Evolutionary conservation across 345 rosid species (phyloP).

Genomic region (Corchorus olitorius): DNA sequence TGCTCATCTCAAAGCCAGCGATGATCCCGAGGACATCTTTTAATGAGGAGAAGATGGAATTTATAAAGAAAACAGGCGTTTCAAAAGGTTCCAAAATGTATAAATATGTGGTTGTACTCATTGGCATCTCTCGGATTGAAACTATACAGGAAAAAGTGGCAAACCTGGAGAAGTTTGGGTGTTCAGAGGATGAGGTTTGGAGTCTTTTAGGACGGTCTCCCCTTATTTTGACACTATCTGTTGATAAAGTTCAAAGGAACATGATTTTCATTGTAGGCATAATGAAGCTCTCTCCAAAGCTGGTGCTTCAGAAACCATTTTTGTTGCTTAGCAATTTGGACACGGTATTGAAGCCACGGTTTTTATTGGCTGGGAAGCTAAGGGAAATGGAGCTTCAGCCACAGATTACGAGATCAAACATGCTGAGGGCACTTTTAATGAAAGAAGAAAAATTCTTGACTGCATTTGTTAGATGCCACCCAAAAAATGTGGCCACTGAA

Average conservation of each 20-base stretch:
- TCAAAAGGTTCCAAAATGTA: constrained; percentile 63
- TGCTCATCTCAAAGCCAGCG: constrained; percentile 73
- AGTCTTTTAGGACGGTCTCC: constrained; percentile 61
- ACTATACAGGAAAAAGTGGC: constrained; percentile 67
- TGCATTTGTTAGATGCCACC: constrained; percentile 62
- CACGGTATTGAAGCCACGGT: constrained; percentile 59
- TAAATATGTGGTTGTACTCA: constrained; percentile 58
- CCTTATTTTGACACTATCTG: constrained; percentile 55
- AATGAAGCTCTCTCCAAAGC: constrained; percentile 59
- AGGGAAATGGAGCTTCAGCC: constrained; percentile 64
- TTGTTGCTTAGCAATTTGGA: constrained; percentile 64
- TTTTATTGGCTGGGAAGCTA: constrained; percentile 52
- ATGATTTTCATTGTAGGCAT: constrained; percentile 74
- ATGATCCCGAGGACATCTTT: constrained; percentile 71
- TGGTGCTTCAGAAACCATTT: constrained; percentile 53
- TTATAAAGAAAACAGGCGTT: constrained; percentile 56
- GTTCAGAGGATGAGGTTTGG: constrained; percentile 71
- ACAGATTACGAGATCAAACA: constrained; percentile 33
- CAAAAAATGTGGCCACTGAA: constrained; percentile 48
- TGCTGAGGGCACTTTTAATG: constrained; percentile 69
- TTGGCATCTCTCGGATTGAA: constrained; percentile 70
- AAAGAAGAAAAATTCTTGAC: constrained; percentile 58
- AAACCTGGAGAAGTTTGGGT: constrained; percentile 72
- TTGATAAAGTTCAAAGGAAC: constrained; percentile 84
- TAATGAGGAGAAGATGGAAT: constrained; percentile 61